A percentile compares a stretch with the other conserved stretches of the same genome.
phyloP scores from a whole-genome alignment of 345 rosid species.

The Camelina hispida region DNA sequence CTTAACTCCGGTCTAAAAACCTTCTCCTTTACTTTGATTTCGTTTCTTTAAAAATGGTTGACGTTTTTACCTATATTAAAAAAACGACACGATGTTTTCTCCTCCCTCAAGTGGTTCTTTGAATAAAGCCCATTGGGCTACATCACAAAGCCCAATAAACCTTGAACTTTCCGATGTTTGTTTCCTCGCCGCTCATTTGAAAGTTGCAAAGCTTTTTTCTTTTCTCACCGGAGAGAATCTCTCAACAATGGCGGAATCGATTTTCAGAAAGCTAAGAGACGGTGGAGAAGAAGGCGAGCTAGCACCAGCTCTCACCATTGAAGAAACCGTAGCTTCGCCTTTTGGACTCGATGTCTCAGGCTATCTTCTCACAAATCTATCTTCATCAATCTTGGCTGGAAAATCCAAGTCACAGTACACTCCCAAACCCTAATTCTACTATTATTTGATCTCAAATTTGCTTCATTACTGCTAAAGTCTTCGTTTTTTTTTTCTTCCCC shows the following conservation, averaged over 20 bases:
- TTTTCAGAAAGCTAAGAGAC: conserved; percentile 79
- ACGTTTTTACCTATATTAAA: neutral
- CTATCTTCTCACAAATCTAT: conserved; percentile 65
- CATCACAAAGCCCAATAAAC: conserved; percentile 8
- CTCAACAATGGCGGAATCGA: conserved; percentile 68
- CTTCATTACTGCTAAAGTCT: neutral
- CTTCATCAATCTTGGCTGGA: conserved; percentile 64
- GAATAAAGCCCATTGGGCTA: conserved; percentile 25
- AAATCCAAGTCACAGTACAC: conserved; percentile 76
- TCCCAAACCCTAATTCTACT: neutral
- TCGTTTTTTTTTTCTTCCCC: neutral
- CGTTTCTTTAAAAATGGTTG: conserved; percentile 19
- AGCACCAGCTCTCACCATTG: conserved; percentile 78
- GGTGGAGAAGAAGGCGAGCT: conserved; percentile 84
- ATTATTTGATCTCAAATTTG: neutral
- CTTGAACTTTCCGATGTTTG: neutral
- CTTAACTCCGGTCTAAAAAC: conserved; percentile 20
- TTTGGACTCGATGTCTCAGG: conserved; percentile 67
- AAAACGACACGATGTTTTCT: conserved; percentile 27
- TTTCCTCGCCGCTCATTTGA: conserved; percentile 27
- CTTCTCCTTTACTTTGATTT: neutral
- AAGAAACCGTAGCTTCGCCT: conserved; percentile 68
- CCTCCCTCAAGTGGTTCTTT: neutral
- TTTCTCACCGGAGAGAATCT: conserved; percentile 14
- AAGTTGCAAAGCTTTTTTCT: neutral